Evolutionary conservation across 2,329 filamentous ascomycete species (phyloP).

Genomic region (Diaporthe capsici): DNA sequence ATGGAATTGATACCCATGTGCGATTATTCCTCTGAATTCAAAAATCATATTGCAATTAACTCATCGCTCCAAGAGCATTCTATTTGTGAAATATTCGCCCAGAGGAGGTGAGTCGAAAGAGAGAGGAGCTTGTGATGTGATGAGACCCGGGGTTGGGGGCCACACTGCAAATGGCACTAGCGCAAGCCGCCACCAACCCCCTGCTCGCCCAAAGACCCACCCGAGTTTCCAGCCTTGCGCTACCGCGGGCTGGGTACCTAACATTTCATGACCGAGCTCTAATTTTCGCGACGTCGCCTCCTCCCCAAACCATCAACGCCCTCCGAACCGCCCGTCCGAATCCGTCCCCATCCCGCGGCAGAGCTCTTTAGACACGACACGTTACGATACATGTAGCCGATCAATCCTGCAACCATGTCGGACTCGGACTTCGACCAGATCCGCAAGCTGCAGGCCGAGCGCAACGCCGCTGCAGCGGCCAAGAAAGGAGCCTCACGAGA

Average conservation of each 20-base stretch:
- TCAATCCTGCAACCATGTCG: constrained; percentile 67
- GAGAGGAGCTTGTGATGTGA: neutral
- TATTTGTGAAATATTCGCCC: neutral
- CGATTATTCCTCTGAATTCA: neutral
- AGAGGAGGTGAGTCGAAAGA: neutral
- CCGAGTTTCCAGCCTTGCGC: constrained; percentile 17
- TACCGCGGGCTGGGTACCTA: constrained; percentile 9
- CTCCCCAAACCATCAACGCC: neutral
- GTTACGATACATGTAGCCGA: constrained; percentile 42
- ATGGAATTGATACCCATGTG: constrained; percentile 13
- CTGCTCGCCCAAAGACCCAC: constrained; percentile 8
- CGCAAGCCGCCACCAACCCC: constrained; percentile 6
- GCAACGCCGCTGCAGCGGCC: constrained; percentile 82
- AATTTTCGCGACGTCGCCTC: constrained; percentile 33
- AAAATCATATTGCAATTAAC: neutral
- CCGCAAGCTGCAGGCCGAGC: constrained; percentile 91
- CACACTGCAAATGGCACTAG: neutral
- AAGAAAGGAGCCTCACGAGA: constrained; percentile 88
- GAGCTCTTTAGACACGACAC: neutral
- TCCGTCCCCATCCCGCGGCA: neutral
- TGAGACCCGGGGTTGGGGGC: neutral
- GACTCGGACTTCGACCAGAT: constrained; percentile 90
- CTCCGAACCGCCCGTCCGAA: neutral
- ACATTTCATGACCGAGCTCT: constrained; percentile 35
- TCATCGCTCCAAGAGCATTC: neutral